Evolutionary conservation across 306 rosid genomes (phyloP), one percentile per base, ranked within the genome.

Genomic region (Sophora flavescens): DNA sequence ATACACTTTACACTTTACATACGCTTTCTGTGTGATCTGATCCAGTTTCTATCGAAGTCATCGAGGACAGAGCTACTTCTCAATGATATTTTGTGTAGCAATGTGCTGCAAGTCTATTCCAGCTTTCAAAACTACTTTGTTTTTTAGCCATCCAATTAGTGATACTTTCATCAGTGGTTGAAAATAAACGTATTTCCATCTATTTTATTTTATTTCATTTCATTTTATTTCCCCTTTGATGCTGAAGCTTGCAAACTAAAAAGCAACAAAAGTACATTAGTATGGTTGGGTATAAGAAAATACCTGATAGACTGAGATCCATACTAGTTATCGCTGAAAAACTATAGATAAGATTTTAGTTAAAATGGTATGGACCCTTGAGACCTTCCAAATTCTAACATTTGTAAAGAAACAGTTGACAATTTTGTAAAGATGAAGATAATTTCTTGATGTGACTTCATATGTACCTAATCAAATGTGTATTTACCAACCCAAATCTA

Each of bases 341-440:
- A 68, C 17, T 57, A 26, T 42, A 45, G 16, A 66, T 39, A 64
- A 39, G 30, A 8, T 64, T 16, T 64, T 64, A n/a, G 26, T 61
- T 61, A 32, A 35, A 33, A 15, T 6, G n/a, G 67, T n/a, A 61
- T 33, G 45, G 15, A 26, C n/a, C 15, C n/a, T 58, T 53, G 17
- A 35, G 22, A 12, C 44, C 14, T 14, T 61, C 18, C 26, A 61
- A 35, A 33, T 61, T 32, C 45, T 30, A 33, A n/a, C 41, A 13
- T 61, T 35, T 61, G 45, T 45, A 61, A 61, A 33, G 12, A 14
- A 32, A 36, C 45, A 6, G 47, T 33, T 14, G 67, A 61, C 11
- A 33, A 4, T 26, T n/a, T n/a, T n/a, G n/a, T n/a, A n/a, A n/a
- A n/a, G n/a, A n/a, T n/a, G n/a, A n/a, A 57, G 63, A 22, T 57